Evolutionary conservation across 108 stramenopile genomes (phyloP), one percentile per base, ranked within the genome.

Genomic region (Nitzschia sp.): DNA sequence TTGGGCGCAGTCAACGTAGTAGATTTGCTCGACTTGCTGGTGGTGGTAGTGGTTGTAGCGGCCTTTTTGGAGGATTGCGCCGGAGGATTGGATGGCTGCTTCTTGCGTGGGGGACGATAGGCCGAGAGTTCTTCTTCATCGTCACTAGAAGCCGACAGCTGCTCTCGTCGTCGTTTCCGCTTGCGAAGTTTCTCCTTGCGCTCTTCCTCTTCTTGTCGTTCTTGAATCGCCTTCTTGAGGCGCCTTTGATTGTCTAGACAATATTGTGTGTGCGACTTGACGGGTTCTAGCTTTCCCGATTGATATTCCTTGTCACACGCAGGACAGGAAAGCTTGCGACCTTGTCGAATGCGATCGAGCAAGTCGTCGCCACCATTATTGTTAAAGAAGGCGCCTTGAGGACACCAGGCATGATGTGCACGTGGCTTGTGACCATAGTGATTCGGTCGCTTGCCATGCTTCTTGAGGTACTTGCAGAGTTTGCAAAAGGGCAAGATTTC

Each of bases 351-450:
- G 3, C 75, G 71, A 3, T 70, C 58, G 17, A 82, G 42, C 38
- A 76, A 45, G 5, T 79, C 59, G 11, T 74, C 32, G 1, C 77
- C 81, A 32, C 66, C 75, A 28, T 66, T 66, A 4, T 60, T 64
- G 23, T 63, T 32, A 56, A 71, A 77, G 4, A 66, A 56, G 24
- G 68, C 59, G 38, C 73, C 51, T 13, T 48, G 21, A 2, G 74
- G 69, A 47, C 85, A 85, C 75, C 73, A 74, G 0, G 78, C 54
- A 69, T 85, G 85, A 70, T 85, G 85, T 23, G 59, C 35, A 32
- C 49, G 33, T 8, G 59, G 63, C 27, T 27, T 38, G 28, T 18
- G 57, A 51, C 49, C 4, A 42, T 6, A 42, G 38, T 42, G 38
- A 4, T 19, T 5, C 11, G 8, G 11, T n/a, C n/a, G 49, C n/a